phyloP scores from a whole-genome alignment of 352 stramenopile genomes.

The Pythium grandisporangium region DNA sequence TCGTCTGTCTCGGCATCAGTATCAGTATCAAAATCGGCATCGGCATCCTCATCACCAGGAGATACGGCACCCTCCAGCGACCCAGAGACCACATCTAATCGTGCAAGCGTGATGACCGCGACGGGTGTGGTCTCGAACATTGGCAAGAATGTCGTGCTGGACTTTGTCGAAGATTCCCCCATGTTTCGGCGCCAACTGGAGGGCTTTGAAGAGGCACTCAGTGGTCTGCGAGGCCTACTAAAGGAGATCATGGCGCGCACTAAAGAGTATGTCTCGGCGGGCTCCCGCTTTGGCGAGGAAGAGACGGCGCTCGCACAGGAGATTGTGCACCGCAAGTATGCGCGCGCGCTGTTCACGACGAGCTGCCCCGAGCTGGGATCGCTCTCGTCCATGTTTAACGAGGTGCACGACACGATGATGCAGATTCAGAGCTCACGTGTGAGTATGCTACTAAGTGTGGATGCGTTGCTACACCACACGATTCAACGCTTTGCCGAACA shows the following conservation, averaged over 20 bases:
- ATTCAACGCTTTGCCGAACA: slow-evolving; percentile 62
- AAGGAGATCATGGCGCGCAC: slow-evolving; percentile 61
- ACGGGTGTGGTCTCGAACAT: slow-evolving; percentile 22
- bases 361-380: slow-evolving; percentile 58
- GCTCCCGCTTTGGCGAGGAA: slow-evolving; percentile 53
- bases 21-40: slow-evolving; percentile 1
- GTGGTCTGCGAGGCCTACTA: slow-evolving; percentile 46
- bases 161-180: slow-evolving; percentile 82
- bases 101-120: no score
- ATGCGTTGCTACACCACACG: slow-evolving; percentile 58
- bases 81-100: no score
- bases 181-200: slow-evolving; percentile 80
- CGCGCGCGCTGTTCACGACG: slow-evolving; percentile 80
- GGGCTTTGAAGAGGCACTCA: slow-evolving; percentile 67
- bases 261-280: slow-evolving; percentile 69
- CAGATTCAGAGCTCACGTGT: slow-evolving; percentile 78
- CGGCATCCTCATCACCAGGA: not conserved
- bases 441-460: slow-evolving; percentile 76
- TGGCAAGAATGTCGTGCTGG: slow-evolving; percentile 73
- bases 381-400: slow-evolving; percentile 70
- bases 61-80: slow-evolving; percentile 1
- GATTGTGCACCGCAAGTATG: slow-evolving; percentile 68
- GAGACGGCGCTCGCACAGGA: slow-evolving; percentile 65
- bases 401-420: slow-evolving; percentile 73
- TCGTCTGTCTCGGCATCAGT: no score